These are phyloP conservation scores for Helichrysum umbraculigerum DNA, from an alignment of 129 eudicot genomes.

Conservation along the genomic window DNA sequence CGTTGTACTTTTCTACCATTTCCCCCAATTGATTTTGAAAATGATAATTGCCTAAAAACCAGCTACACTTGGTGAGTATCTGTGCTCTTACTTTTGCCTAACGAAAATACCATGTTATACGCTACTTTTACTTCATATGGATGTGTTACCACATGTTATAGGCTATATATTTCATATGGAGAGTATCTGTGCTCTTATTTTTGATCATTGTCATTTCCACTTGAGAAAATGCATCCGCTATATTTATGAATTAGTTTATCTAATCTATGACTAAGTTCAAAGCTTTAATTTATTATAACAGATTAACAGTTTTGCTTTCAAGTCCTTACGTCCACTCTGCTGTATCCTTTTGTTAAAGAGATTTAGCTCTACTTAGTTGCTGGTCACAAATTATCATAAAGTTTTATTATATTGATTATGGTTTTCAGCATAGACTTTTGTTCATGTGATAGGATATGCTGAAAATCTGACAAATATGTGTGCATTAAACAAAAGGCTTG, in stretches of 20 bases:
- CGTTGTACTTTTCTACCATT: background rate
- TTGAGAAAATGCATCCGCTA: background rate
- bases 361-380: background rate
- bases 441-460: background rate
- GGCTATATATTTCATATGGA: background rate
- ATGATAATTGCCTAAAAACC: background rate
- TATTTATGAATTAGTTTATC: background rate
- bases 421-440: background rate
- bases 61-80: background rate
- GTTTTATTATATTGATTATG: background rate
- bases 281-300: background rate
- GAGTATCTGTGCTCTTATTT: background rate
- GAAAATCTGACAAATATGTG: background rate
- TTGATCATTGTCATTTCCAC: conserved; percentile 14
- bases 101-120: conserved; percentile 8
- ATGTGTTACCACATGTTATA: background rate
- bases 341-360: no score
- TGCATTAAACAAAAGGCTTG: background rate
- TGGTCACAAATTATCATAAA: no score
- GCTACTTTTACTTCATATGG: background rate
- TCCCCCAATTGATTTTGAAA: background rate
- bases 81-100: no score
- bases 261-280: background rate
- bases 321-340: no score
- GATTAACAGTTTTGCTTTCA: background rate